Evolutionary conservation across 2,329 filamentous ascomycete genomes (phyloP), one percentile per base, ranked within the genome.

Genomic region (Nothopassalora personata): DNA sequence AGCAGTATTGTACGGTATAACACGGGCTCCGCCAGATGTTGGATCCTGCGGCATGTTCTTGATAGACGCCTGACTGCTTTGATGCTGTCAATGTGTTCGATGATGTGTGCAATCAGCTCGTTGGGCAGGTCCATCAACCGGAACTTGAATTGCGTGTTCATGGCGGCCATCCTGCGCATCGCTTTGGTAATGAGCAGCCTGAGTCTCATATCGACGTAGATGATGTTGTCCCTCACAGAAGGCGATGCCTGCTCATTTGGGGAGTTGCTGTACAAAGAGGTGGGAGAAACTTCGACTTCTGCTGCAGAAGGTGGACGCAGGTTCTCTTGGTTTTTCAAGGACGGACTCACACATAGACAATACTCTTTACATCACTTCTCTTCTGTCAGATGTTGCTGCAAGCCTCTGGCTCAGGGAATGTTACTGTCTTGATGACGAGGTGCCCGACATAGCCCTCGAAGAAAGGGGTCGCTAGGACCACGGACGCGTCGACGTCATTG

Each of bases 41-140:
- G 66, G 1, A 66, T 19, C 10, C 54, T 47, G 11, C 53, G 56
- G 39, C 64, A 65, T 34, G 62, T 66, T 8, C 55, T 33, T 33
- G 56, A 55, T 34, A 67, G 56, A n/a, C 50, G 33, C n/a, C 58
- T 53, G 10, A 68, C 54, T 4, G 58, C 47, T 18, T 54, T 56
- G 13, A 54, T 28, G 46, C 49, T 59, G 48, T 65, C 61, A 30
- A 68, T 54, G 10, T 66, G 62, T 43, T 65, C 64, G 30, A 67
- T 60, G 49, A 67, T 60, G n/a, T 54, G 18, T 8, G 51, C 54
- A 28, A 67, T 62, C 9, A 68, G 60, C 34, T 68, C 66, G 30
- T 62, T 62, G 7, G 66, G 65, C 23, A 68, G 60, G 13, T 64
- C 64, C 18, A 66, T 51, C 15, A 66, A 56, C 7, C 51, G 54